Conservation (phyloP, 306 rosid species). For the Crotalaria pallida region DNA sequence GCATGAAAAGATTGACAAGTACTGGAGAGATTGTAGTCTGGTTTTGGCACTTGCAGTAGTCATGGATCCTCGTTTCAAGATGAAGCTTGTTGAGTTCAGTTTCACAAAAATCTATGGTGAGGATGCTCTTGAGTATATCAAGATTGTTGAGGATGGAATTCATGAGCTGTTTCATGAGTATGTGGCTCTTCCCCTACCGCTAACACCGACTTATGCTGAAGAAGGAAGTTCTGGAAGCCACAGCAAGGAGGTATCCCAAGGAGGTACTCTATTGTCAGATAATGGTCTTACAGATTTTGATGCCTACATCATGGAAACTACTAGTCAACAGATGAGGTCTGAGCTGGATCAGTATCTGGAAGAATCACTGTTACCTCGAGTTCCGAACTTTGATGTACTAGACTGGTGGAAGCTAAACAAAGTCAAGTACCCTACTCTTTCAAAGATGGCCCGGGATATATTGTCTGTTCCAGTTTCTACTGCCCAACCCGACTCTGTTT, state of each 20-base stretch:
- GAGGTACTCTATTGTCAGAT: slow-evolving; percentile 59
- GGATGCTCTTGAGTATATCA: slow-evolving; percentile 54
- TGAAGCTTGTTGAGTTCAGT: slow-evolving; percentile 96
- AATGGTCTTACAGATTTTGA: slow-evolving; percentile 88
- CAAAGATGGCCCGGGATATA: slow-evolving; percentile 92
- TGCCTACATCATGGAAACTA: slow-evolving; percentile 89
- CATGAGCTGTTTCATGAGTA: slow-evolving; percentile 89
- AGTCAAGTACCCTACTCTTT: slow-evolving; percentile 86
- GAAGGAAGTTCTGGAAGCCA: slow-evolving; percentile 49
- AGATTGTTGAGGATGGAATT: slow-evolving; percentile 78
- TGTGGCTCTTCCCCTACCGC: slow-evolving; percentile 70
- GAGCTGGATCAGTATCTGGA: slow-evolving; percentile 91
- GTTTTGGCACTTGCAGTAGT: slow-evolving; percentile 87
- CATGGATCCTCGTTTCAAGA: slow-evolving; percentile 95
- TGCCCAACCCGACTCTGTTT: slow-evolving; percentile 54
- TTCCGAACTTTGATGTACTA: slow-evolving; percentile 69
- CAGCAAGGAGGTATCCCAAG: slow-evolving; percentile 41
- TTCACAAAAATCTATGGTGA: slow-evolving; percentile 80
- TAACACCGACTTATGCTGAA: slow-evolving; percentile 75
- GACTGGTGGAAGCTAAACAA: slow-evolving; percentile 97
- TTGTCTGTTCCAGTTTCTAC: slow-evolving; percentile 65
- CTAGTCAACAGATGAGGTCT: slow-evolving; percentile 81
- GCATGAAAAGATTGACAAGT: slow-evolving; percentile 62
- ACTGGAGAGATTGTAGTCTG: slow-evolving; percentile 82
- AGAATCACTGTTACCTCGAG: slow-evolving; percentile 79